A percentile compares a stretch with the other conserved stretches of the same genome.
Conservation (phyloP, 805 yeast species). For the Saccharomycopsis sp. region DNA sequence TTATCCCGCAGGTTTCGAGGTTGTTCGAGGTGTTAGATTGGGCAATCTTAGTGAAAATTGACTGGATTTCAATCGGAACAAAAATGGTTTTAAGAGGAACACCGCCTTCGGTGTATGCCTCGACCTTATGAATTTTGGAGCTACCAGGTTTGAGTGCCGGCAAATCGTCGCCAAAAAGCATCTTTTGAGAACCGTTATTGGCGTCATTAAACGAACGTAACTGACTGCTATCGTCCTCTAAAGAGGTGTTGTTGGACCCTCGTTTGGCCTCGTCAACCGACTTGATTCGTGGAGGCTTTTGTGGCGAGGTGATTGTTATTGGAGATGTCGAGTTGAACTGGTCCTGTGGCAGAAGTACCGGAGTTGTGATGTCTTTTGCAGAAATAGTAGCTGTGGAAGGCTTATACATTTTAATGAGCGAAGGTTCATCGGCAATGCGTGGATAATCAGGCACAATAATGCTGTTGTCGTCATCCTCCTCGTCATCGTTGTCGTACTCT, state of each 20-base stretch:
- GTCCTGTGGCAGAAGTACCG: neutral
- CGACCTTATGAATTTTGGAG: conserved; percentile 31
- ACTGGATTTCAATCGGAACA: conserved; percentile 40
- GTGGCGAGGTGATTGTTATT: conserved; percentile 20
- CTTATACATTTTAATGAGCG: conserved; percentile 10
- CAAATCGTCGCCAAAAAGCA: neutral
- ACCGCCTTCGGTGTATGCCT: conserved; percentile 48
- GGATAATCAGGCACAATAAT: conserved; percentile 18
- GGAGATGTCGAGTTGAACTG: conserved; percentile 11
- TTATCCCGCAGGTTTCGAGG: conserved; percentile 61
- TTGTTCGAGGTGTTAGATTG: conserved; percentile 40
- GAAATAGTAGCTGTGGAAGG: neutral
- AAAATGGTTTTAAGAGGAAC: conserved; percentile 42
- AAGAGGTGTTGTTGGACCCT: neutral
- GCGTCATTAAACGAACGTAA: neutral
- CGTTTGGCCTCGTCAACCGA: conserved; percentile 11
- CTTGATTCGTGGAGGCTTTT: conserved; percentile 18
- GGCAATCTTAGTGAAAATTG: conserved; percentile 41
- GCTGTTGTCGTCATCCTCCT: conserved; percentile 10
- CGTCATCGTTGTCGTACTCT: conserved; percentile 1
- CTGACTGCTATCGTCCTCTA: neutral
- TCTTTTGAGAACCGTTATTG: neutral
- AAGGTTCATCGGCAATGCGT: conserved; percentile 13
- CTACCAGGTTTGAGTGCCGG: neutral
- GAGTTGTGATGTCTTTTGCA: neutral